phyloP scores from a whole-genome alignment of 2,329 filamentous ascomycete genomes.

The Fusarium coicis region DNA sequence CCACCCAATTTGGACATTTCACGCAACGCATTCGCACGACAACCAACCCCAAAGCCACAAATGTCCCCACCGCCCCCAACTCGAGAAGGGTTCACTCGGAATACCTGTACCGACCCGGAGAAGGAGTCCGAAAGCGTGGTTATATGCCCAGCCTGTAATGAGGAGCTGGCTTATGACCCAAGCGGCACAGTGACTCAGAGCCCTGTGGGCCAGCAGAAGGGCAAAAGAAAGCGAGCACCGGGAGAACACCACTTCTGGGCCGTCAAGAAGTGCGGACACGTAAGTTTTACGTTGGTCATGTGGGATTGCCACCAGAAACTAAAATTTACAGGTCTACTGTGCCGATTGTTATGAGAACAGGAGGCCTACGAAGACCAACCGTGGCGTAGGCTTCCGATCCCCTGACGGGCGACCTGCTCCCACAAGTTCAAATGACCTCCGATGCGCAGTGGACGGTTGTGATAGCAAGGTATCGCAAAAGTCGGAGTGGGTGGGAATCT shows the following conservation, averaged over 20 bases:
- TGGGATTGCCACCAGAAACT: neutral
- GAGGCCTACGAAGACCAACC: constrained; percentile 51
- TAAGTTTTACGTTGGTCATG: constrained; percentile 56
- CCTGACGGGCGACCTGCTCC: constrained; percentile 44
- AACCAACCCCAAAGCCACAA: constrained; percentile 55
- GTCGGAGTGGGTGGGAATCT: constrained; percentile 70
- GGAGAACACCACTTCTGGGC: constrained; percentile 92
- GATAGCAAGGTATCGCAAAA: constrained; percentile 64
- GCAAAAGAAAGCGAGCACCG: constrained; percentile 59
- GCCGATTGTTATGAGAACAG: constrained; percentile 69
- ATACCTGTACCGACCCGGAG: constrained; percentile 57
- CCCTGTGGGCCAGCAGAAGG: constrained; percentile 38
- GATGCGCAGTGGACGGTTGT: constrained; percentile 69
- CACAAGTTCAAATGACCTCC: constrained; percentile 48
- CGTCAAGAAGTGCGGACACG: constrained; percentile 90
- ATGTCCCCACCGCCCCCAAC: constrained; percentile 73
- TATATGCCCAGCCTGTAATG: constrained; percentile 86
- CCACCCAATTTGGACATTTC: constrained; percentile 40
- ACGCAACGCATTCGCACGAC: constrained; percentile 48
- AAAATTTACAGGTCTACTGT: constrained; percentile 67
- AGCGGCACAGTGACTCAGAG: constrained; percentile 46
- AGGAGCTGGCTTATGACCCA: constrained; percentile 82
- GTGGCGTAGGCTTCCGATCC: constrained; percentile 54
- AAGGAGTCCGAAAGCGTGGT: constrained; percentile 74
- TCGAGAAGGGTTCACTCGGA: constrained; percentile 82